These are phyloP conservation scores for Termitomyces sp. DNA, from an alignment of 768 basidiomycete species.

Conservation along the genomic window DNA sequence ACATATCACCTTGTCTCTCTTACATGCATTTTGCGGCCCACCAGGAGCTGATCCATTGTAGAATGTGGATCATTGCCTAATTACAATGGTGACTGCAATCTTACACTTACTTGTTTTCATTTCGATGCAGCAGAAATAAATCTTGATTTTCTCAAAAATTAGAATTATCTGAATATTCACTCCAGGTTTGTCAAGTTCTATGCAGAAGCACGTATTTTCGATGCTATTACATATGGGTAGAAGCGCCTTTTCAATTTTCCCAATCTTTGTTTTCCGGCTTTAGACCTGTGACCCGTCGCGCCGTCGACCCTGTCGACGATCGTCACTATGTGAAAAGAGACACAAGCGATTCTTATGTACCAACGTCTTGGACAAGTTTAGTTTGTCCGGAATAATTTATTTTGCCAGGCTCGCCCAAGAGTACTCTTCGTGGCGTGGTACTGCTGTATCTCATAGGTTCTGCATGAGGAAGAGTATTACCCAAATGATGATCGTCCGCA, in stretches of 20 bases:
- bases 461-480: background rate
- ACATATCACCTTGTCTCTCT: conserved; percentile 6
- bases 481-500: conserved; percentile 4
- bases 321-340: background rate
- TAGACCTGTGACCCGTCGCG: background rate
- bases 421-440: background rate
- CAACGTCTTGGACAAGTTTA: background rate
- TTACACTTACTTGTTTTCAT: background rate
- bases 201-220: background rate
- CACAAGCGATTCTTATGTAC: background rate
- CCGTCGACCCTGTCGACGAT: conserved; percentile 2
- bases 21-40: background rate
- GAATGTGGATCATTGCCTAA: background rate
- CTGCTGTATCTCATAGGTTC: no score
- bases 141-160: background rate
- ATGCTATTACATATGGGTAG: background rate
- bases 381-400: background rate
- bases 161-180: background rate
- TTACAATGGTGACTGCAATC: background rate
- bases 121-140: background rate
- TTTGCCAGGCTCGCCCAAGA: background rate
- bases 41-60: background rate
- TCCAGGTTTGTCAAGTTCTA: background rate
- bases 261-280: background rate
- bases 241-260: background rate